Evolutionary conservation across 257 asterid genomes (phyloP), one percentile per base, ranked within the genome.

Genomic region (Rubia yunnanensis): DNA sequence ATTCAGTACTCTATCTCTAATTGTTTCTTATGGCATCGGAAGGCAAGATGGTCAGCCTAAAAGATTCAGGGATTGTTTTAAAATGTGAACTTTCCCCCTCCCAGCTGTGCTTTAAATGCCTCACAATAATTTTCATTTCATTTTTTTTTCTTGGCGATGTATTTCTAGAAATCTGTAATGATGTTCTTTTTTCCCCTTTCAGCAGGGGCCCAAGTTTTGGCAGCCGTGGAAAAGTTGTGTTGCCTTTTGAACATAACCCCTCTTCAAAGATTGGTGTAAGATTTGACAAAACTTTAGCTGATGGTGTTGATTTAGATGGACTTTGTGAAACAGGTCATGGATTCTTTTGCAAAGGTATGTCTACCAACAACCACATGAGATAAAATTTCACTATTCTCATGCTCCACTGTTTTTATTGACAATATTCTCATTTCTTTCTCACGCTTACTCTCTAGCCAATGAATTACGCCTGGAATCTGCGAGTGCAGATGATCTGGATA

Each of bases 291-390:
- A 75, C 83, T 30, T 63, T 92, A 75, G 84, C 82, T 67, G 96
- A 90, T 66, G 99, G 99, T 55, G 90, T 84, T 73, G 95, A 92
- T 80, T 80, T 92, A 15, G 99, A 96, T 57, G 96, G 96, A 65
- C 89, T 80, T 28, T 89, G 99, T 71, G 95, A 79, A 63, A 81
- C 66, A 59, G 94, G 86, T 31, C 88, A 86, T 76, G 97, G 99
- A 59, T 92, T 89, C 87, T 92, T 92, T 79, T 92, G 99, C 86
- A 84, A 84, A 65, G 97, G 99, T 92, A 77, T 74, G 50, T 48
- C 39, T 49, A 5, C 22, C 55, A 30, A 48, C 17, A 18, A 9
- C 58, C n/a, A n/a, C 31, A 48, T 59, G 30, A 57, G 34, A 24
- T 50, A 15, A 65, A 49, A 11, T 54, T 44, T 3, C 9, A 46